Evolutionary conservation across 2,329 filamentous ascomycete genomes (phyloP), one percentile per base, ranked within the genome.

Genomic region (Beauveria bassiana): DNA sequence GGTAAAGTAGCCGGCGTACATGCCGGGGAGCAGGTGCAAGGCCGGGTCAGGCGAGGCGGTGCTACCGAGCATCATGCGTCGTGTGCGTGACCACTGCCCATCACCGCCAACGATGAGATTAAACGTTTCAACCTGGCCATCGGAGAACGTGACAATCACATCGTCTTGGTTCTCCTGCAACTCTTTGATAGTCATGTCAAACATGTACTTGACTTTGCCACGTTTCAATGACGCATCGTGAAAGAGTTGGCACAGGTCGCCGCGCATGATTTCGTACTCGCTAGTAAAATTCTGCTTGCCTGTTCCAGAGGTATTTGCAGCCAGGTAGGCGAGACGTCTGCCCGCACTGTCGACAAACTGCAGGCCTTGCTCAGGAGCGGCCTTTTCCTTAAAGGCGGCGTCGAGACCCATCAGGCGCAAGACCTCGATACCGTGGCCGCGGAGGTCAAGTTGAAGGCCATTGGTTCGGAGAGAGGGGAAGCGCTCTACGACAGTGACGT

Each of bases 61-160:
- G 0, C 67, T 43, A 3, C 67, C 70, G 1, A 79, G 65, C 64
- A 80, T 75, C 54, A 74, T 72, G 52, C 69, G 75, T 20, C 81
- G 75, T 2, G 78, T 78, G 34, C 73, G 76, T 1, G 82, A 85
- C 5, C 77, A 72, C 49, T 80, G 75, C 0, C 84, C 84, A 62
- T 86, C 83, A 3, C 82, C 81, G 6, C 79, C 82, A 47, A 86
- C 76, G 0, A 86, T 64, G 0, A 86, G 67, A 65, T 85, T 82
- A 54, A 75, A 86, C 0, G 66, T 68, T 9, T 75, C 74, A 0
- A 65, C 70, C 12, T 68, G 68, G 2, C 79, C 79, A 61, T 82
- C 73, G 1, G 72, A 71, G 59, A 85, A 77, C 2, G 65, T 61
- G 0, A 78, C 76, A 2, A 70, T 64, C 0, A 81, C 75, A 1